Percentiles rank a stretch among this genome's conserved stretches.
These are phyloP conservation scores for Akanthomyces muscarius DNA, from an alignment of 2,329 filamentous ascomycete genomes.

Conservation along the genomic window DNA sequence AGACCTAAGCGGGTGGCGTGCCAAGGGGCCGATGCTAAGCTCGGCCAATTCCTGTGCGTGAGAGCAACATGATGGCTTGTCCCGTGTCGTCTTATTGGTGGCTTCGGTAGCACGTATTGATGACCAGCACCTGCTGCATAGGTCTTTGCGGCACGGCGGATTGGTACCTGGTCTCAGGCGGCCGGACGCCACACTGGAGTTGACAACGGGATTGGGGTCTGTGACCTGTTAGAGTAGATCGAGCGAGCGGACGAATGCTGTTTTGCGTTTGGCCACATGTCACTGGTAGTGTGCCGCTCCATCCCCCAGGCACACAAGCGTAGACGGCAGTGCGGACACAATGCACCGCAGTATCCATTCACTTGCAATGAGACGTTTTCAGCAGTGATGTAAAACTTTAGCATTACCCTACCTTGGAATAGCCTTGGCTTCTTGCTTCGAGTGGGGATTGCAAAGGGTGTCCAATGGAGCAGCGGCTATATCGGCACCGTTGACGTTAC, in stretches of 20 bases:
- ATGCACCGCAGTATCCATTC: neutral
- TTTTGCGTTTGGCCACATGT: slow-evolving; percentile 1
- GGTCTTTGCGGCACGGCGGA: neutral
- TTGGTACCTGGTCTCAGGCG: neutral
- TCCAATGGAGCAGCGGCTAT: slow-evolving; percentile 2
- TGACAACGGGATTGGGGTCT: neutral
- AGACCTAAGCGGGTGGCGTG: neutral
- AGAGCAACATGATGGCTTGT: neutral
- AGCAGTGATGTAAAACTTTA: neutral
- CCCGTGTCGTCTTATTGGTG: neutral
- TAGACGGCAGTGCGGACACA: neutral
- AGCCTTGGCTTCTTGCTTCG: neutral
- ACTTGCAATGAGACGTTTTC: neutral
- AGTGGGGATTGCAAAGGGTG: neutral
- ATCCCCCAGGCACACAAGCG: neutral
- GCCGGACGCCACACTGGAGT: neutral
- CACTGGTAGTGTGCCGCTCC: neutral
- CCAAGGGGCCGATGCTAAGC: neutral
- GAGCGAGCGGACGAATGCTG: neutral
- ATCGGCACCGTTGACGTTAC: neutral
- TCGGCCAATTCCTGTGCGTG: neutral
- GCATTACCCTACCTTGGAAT: neutral
- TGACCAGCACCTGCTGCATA: neutral
- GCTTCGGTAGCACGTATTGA: neutral
- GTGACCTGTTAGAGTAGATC: neutral